Evolutionary conservation across 495 filamentous ascomycete species (phyloP).

Genomic region (Penicillium soppii): DNA sequence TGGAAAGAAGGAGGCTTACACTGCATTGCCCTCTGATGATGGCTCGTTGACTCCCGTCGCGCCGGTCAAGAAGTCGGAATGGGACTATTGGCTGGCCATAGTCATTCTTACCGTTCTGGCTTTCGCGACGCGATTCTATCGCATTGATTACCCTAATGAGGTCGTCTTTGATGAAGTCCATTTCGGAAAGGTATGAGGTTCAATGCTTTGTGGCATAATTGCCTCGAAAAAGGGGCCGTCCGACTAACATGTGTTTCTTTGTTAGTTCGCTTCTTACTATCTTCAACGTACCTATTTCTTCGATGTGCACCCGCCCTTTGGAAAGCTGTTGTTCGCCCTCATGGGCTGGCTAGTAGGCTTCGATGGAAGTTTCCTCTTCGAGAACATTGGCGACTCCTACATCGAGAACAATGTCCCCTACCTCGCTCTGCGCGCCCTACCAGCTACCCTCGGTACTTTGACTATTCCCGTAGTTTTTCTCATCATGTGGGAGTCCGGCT

Average conservation of each 20-base stretch:
- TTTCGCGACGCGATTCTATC: constrained; percentile 91
- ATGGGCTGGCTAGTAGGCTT: constrained; percentile 96
- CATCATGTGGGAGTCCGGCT: constrained; percentile 99
- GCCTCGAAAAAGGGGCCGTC: constrained; percentile 5
- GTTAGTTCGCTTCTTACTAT: constrained; percentile 93
- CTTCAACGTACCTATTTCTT: constrained; percentile 99
- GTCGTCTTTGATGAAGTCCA: constrained; percentile 99
- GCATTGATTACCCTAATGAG: constrained; percentile 89
- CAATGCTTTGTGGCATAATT: background rate
- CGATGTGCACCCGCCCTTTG: constrained; percentile 98
- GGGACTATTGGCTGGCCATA: constrained; percentile 83
- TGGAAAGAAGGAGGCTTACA: constrained; percentile 43
- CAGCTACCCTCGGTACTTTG: constrained; percentile 84
- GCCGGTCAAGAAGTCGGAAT: constrained; percentile 53
- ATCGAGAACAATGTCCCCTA: constrained; percentile 96
- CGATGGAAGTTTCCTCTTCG: constrained; percentile 95
- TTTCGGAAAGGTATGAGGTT: constrained; percentile 85
- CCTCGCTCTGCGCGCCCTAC: constrained; percentile 90
- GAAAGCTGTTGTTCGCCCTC: constrained; percentile 68
- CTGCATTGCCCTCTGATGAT: constrained; percentile 31
- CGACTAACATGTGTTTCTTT: constrained; percentile 15
- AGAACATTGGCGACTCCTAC: constrained; percentile 99
- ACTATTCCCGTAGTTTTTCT: constrained; percentile 93
- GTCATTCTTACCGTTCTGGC: constrained; percentile 75
- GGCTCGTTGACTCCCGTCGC: constrained; percentile 21